A percentile compares a stretch with the other conserved stretches of the same genome.
phyloP scores from a whole-genome alignment of 2,329 filamentous ascomycete species.

The Penicillium frequentans region DNA sequence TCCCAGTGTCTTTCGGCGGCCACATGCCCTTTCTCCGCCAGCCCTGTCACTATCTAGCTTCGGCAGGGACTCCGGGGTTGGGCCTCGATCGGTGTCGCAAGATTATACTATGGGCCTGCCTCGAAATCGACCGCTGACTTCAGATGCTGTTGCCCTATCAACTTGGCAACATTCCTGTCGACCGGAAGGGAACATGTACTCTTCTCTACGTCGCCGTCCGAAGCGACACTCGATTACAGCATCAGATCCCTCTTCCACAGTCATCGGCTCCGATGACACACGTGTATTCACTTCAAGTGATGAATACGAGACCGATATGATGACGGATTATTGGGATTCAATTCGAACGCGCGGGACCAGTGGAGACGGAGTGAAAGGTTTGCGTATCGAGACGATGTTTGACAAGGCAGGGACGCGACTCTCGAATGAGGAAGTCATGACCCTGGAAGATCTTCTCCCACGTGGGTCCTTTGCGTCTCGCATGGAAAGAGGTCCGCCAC shows the following conservation, averaged over 20 bases:
- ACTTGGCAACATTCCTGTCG: slow-evolving; percentile 26
- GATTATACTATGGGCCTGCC: slow-evolving; percentile 26
- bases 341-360: slow-evolving; percentile 60
- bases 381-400: slow-evolving; percentile 64
- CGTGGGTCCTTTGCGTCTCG: slow-evolving; percentile 44
- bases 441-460: slow-evolving; percentile 51
- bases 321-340: slow-evolving; percentile 65
- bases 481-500: slow-evolving; percentile 19
- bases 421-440: slow-evolving; percentile 44
- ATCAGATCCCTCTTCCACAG: slow-evolving; percentile 60
- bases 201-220: slow-evolving; percentile 38
- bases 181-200: slow-evolving; percentile 19
- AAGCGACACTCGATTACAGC: slow-evolving; percentile 57
- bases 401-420: slow-evolving; percentile 49
- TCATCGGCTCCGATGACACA: slow-evolving; percentile 62
- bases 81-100: slow-evolving; percentile 26
- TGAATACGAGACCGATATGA: slow-evolving; percentile 61
- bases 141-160: slow-evolving; percentile 30
- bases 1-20: slow-evolving; percentile 38
- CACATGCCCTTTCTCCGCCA: slow-evolving; percentile 32
- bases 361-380: slow-evolving; percentile 53
- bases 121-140: slow-evolving; percentile 24
- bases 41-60: slow-evolving; percentile 17
- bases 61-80: slow-evolving; percentile 11
- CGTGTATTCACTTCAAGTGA: slow-evolving; percentile 58